Evolutionary conservation across 352 stramenopile species (phyloP), one percentile per base, ranked within the genome.

Genomic region (Phytophthora sojae): DNA sequence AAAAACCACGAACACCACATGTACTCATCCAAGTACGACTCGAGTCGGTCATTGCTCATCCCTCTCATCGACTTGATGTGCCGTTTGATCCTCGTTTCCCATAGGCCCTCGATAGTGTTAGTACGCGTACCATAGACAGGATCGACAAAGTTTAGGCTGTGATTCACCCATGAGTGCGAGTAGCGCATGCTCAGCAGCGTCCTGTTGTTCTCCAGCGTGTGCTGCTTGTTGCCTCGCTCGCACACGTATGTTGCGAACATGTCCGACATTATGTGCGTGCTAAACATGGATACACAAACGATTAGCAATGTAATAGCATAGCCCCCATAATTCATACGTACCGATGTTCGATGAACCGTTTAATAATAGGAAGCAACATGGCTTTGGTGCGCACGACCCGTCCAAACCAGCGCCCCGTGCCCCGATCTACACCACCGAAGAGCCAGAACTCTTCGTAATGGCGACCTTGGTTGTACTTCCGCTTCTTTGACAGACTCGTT

Each of bases 401-500:
- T 15, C 12, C 35, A 42, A 42, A 42, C 35, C 35, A 42, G 35
- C 35, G 6, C 35, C 35, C 35, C 7, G 35, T 15, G 35, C 6
- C 35, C 35, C 35, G 35, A 9, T 42, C 12, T 15, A 42, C 42
- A n/a, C n/a, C n/a, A n/a, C n/a, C n/a, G n/a, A n/a, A n/a, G n/a
- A n/a, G n/a, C n/a, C n/a, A n/a, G n/a, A n/a, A n/a, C n/a, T n/a
- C n/a, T n/a, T n/a, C n/a, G n/a, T n/a, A n/a, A n/a, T n/a, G n/a
- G 17, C 19, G 47, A 17, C 47, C 19, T 26, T 19, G 17, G 47
- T 54, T 29, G 12, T 55, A 63, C 44, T 55, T 45, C 8, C n/a
- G 4, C 42, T 63, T 63, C 5, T 55, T 55, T 15, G 42, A 25
- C 3, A 63, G 25, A 17, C 57, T 63, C 1, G 57, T 63, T 19